Percentiles rank a stretch among this genome's conserved stretches.
Conservation (phyloP, 768 basidiomycete species). For the Cubamyces sp. region DNA sequence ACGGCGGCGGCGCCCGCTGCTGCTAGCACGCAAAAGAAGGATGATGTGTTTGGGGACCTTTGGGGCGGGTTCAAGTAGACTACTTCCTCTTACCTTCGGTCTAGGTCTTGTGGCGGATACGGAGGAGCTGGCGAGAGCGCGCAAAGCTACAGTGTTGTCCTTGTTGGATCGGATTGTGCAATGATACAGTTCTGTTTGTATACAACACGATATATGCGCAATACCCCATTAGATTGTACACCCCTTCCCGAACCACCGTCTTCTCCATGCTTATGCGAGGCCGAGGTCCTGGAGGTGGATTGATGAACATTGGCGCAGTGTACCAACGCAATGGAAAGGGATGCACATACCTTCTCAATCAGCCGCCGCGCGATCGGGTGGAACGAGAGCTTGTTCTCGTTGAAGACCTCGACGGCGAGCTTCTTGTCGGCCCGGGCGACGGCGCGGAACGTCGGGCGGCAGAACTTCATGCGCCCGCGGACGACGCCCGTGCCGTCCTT, state of each 20-base stretch:
- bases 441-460: conserved; percentile 65
- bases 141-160: background rate
- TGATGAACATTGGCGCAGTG: background rate
- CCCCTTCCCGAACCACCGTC: background rate
- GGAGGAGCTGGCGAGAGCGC: background rate
- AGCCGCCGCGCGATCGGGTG: conserved; percentile 78
- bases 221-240: conserved; percentile 15
- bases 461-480: conserved; percentile 87
- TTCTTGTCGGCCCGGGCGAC: conserved; percentile 54
- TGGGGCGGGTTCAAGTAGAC: conserved; percentile 82
- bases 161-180: conserved; percentile 5
- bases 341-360: conserved; percentile 67
- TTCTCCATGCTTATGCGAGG: conserved; percentile 10
- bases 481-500: conserved; percentile 57
- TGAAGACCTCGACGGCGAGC: conserved; percentile 58
- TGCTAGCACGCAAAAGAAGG: conserved; percentile 54
- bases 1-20: conserved; percentile 26
- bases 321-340: background rate
- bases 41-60: conserved; percentile 81
- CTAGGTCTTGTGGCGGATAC: background rate
- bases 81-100: background rate
- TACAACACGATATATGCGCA: conserved; percentile 6
- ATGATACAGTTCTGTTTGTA: conserved; percentile 13
- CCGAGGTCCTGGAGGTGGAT: conserved; percentile 20
- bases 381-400: conserved; percentile 53